These are phyloP conservation scores for Berberis vulgaris DNA, from an alignment of 164 flowering plant genomes.

Conservation along the genomic window DNA sequence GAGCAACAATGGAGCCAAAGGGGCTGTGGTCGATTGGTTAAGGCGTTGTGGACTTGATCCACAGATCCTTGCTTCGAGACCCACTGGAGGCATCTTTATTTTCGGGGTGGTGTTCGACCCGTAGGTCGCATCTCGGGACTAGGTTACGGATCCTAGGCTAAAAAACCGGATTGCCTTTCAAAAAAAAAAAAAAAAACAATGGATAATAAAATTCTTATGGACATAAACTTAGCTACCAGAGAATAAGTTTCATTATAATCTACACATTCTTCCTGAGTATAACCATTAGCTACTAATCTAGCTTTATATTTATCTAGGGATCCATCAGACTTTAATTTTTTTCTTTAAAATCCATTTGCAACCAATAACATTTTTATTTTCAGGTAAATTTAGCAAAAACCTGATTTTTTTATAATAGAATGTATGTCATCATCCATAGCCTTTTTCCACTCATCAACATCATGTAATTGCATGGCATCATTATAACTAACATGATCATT, in stretches of 20 bases:
- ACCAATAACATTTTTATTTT: not conserved
- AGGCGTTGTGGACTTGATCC: no score
- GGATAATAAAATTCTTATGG: slow-evolving; percentile 1
- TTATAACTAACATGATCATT: not conserved
- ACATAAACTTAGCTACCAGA: not conserved
- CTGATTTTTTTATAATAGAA: not conserved
- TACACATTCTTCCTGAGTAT: not conserved
- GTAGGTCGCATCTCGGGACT: no score
- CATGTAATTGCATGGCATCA: not conserved
- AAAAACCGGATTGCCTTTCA: no score
- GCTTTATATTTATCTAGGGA: not conserved
- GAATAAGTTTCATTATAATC: slow-evolving; percentile 3
- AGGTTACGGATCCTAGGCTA: no score
- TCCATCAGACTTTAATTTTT: not conserved
- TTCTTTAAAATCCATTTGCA: not conserved
- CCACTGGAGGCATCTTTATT: no score
- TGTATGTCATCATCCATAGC: not conserved
- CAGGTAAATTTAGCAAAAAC: not conserved
- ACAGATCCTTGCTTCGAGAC: no score
- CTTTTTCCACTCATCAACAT: not conserved
- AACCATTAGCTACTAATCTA: not conserved
- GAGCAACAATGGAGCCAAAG: not conserved
- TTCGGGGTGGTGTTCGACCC: no score
- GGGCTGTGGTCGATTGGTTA: no score
- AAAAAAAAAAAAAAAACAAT: no score